These are phyloP conservation scores for Acephala macrosclerotiorum DNA, from an alignment of 2,329 filamentous ascomycete species.

Conservation along the genomic window DNA sequence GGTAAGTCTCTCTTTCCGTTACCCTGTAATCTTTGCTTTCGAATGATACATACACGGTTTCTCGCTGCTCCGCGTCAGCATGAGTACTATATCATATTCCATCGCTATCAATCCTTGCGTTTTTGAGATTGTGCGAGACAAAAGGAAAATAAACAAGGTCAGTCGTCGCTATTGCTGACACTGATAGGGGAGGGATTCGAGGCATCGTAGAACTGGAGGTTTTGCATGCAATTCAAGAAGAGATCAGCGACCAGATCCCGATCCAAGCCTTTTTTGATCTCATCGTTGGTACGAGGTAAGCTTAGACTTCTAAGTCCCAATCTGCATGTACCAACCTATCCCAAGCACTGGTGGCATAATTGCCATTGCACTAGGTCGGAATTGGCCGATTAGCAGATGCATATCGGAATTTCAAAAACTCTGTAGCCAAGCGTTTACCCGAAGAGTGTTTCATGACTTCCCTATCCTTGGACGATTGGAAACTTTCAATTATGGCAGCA, in stretches of 20 bases:
- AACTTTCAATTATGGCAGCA: background rate
- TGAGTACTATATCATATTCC: too few relatives aligned
- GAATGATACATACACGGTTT: too few relatives aligned
- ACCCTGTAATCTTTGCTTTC: too few relatives aligned
- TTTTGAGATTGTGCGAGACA: too few relatives aligned
- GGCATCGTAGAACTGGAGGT: slow-evolving; percentile 15
- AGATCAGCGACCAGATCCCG: background rate
- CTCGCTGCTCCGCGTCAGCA: too few relatives aligned
- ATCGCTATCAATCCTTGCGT: too few relatives aligned
- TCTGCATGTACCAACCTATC: too few relatives aligned
- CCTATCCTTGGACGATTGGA: background rate
- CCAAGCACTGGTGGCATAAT: background rate
- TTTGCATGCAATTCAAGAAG: background rate
- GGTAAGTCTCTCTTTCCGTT: too few relatives aligned
- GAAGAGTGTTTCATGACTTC: slow-evolving; percentile 13
- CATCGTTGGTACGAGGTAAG: slow-evolving; percentile 13
- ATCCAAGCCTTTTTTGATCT: slow-evolving; percentile 17
- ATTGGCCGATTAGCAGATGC: background rate
- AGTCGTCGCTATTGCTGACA: background rate
- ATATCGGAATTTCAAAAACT: background rate
- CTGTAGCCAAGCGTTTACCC: slow-evolving; percentile 10
- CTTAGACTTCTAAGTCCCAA: too few relatives aligned
- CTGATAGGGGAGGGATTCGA: slow-evolving; percentile 14
- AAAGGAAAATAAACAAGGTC: too few relatives aligned
- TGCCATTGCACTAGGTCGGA: slow-evolving; percentile 15